Conservation (phyloP, 108 stramenopile species). For the Seminavis robusta region DNA sequence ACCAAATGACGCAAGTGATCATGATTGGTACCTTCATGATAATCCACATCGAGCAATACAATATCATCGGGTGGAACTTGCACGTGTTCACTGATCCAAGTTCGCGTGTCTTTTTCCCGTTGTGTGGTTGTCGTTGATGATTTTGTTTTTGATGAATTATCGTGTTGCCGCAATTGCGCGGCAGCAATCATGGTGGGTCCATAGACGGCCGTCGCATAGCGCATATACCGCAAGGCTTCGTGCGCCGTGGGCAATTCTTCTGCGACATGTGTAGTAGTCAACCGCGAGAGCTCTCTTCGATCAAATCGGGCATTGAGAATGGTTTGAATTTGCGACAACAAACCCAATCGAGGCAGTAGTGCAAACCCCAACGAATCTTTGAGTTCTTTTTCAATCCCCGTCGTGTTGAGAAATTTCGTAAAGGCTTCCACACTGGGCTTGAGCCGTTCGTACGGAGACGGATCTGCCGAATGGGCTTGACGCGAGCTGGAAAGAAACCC, state of each 20-base stretch:
- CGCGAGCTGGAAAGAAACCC: conserved; percentile 32
- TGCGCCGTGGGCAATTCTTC: no score
- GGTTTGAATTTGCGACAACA: no score
- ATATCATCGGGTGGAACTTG: conserved; percentile 24
- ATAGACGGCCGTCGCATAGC: conserved; percentile 39
- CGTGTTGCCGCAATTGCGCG: no score
- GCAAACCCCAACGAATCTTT: conserved; percentile 12
- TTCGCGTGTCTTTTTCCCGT: neutral
- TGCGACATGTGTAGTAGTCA: no score
- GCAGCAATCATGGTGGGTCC: conserved; percentile 33
- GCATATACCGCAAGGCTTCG: conserved; percentile 31
- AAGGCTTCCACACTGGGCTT: conserved; percentile 22
- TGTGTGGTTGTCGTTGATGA: no score
- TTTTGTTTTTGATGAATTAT: no score
- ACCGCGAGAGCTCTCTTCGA: no score
- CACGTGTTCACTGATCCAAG: conserved; percentile 24
- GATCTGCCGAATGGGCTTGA: conserved; percentile 6
- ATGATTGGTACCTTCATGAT: neutral
- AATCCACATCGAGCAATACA: conserved; percentile 17
- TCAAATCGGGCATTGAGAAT: no score
- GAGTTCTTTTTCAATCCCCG: conserved; percentile 39
- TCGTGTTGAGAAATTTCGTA: conserved; percentile 11
- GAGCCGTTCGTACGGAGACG: conserved; percentile 7
- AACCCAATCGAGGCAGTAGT: no score
- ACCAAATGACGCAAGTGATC: conserved; percentile 32